Percentiles rank a stretch among this genome's conserved stretches.
Evolutionary conservation across 208 protist genomes (phyloP).

Genomic region (Leishmania tropica): DNA sequence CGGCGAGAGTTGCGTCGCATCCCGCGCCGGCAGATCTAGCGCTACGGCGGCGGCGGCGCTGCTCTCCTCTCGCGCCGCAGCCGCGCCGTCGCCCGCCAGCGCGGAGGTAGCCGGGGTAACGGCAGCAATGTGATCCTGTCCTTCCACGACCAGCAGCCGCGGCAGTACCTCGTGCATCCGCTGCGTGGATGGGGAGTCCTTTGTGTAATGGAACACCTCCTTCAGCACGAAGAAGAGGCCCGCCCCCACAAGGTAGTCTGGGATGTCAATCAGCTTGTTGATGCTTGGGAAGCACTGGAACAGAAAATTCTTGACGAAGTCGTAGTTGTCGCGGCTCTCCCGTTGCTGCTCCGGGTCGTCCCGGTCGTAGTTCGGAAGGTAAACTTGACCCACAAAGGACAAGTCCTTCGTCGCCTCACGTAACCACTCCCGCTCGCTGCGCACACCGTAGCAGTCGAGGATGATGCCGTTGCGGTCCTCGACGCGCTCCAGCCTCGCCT

Average conservation of each 20-base stretch:
- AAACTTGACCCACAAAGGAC: conserved; percentile 83
- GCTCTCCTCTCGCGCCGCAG: neutral
- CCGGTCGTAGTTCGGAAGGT: conserved; percentile 66
- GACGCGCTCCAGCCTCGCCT: conserved; percentile 74
- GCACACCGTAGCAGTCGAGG: conserved; percentile 85
- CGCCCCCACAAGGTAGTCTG: conserved; percentile 75
- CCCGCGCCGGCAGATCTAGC: neutral
- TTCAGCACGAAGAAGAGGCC: conserved; percentile 82
- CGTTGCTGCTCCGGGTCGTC: conserved; percentile 80
- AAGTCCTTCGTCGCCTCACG: conserved; percentile 83
- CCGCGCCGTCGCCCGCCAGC: neutral
- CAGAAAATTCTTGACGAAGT: conserved; percentile 90
- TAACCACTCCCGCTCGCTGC: conserved; percentile 84
- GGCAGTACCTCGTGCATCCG: conserved; percentile 22
- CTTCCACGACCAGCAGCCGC: conserved; percentile 9
- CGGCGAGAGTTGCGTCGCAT: neutral
- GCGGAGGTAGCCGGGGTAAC: conserved; percentile 19
- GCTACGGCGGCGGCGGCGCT: neutral
- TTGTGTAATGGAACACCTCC: conserved; percentile 51
- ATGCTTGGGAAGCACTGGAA: conserved; percentile 90
- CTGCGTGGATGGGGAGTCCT: conserved; percentile 21
- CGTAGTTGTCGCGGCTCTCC: conserved; percentile 80
- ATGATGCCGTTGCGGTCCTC: conserved; percentile 90
- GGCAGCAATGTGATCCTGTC: conserved; percentile 9
- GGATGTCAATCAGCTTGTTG: conserved; percentile 63